A percentile compares a stretch with the other conserved stretches of the same genome.
phyloP scores from a whole-genome alignment of 1,139 yeast species.

The Debaryomycetaceae sp. region DNA sequence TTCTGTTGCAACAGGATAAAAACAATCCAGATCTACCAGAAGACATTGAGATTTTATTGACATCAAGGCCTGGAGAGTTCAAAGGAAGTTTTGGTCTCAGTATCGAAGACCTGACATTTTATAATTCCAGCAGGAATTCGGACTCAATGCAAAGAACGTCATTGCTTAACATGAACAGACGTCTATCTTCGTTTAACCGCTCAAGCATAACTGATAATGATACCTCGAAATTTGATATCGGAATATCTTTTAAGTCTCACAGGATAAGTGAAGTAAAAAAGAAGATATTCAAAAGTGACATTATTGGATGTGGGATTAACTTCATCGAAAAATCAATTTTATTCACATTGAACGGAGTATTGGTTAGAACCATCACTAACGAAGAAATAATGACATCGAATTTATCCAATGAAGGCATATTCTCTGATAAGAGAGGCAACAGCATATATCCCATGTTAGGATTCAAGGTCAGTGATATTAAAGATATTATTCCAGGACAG shows the following conservation, averaged over 20 bases:
- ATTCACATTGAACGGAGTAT: slow-evolving; percentile 78
- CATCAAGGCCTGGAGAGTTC: slow-evolving; percentile 36
- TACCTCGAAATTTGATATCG: slow-evolving; percentile 35
- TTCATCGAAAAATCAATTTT: slow-evolving; percentile 62
- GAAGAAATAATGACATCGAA: slow-evolving; percentile 28
- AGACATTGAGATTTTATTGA: slow-evolving; percentile 20
- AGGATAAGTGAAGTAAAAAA: slow-evolving; percentile 9
- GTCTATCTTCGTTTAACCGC: slow-evolving; percentile 34
- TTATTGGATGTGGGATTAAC: slow-evolving; percentile 83
- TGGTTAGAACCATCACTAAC: slow-evolving; percentile 29
- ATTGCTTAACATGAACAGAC: slow-evolving; percentile 35
- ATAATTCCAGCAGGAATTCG: slow-evolving; percentile 34
- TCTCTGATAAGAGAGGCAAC: slow-evolving; percentile 15
- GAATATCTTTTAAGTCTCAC: slow-evolving; percentile 33
- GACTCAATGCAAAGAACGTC: slow-evolving; percentile 32
- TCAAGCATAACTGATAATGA: slow-evolving; percentile 25
- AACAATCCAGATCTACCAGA: slow-evolving; percentile 15
- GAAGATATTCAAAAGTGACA: slow-evolving; percentile 43
- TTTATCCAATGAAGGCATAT: slow-evolving; percentile 26
- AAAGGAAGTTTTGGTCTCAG: slow-evolving; percentile 43
- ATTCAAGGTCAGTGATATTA: slow-evolving; percentile 30
- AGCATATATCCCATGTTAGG: slow-evolving; percentile 43
- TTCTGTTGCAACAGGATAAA: slow-evolving; percentile 15
- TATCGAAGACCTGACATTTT: slow-evolving; percentile 40
- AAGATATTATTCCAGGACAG: slow-evolving; percentile 6